A percentile compares a stretch with the other conserved stretches of the same genome.
These are phyloP conservation scores for Colletotrichum tropicale DNA, from an alignment of 2,329 filamentous ascomycete genomes.

Conservation along the genomic window DNA sequence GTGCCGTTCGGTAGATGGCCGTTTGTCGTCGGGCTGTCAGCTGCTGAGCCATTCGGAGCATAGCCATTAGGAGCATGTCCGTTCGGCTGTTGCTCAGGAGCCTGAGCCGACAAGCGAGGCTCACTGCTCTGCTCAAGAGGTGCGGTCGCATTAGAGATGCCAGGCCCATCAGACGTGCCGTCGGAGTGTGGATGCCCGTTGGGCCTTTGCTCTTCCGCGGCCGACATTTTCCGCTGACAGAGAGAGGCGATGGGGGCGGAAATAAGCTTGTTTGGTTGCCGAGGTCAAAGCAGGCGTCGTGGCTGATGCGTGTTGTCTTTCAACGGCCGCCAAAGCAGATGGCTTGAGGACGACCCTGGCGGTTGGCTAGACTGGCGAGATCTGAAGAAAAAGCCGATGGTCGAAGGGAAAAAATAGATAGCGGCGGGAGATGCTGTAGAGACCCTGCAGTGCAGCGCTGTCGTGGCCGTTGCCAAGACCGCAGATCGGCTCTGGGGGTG, in stretches of 20 bases:
- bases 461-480: conserved; percentile 17
- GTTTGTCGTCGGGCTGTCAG: background rate
- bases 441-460: conserved; percentile 9
- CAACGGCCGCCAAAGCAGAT: background rate
- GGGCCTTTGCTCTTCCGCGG: conserved; percentile 10
- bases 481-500: conserved; percentile 6
- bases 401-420: background rate
- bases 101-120: background rate
- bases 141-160: background rate
- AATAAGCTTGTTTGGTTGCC: background rate
- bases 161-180: background rate
- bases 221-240: background rate
- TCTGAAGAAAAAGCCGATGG: background rate
- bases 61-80: background rate
- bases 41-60: background rate
- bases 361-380: background rate
- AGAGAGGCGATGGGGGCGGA: background rate
- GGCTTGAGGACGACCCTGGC: background rate
- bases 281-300: background rate
- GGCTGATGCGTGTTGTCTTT: background rate
- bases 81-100: background rate
- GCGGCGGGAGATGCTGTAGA: conserved; percentile 3
- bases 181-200: conserved; percentile 9
- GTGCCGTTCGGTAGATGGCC: background rate
- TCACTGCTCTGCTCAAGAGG: background rate